phyloP scores from a whole-genome alignment of 768 basidiomycete species.

The Serendipita vermifera region DNA sequence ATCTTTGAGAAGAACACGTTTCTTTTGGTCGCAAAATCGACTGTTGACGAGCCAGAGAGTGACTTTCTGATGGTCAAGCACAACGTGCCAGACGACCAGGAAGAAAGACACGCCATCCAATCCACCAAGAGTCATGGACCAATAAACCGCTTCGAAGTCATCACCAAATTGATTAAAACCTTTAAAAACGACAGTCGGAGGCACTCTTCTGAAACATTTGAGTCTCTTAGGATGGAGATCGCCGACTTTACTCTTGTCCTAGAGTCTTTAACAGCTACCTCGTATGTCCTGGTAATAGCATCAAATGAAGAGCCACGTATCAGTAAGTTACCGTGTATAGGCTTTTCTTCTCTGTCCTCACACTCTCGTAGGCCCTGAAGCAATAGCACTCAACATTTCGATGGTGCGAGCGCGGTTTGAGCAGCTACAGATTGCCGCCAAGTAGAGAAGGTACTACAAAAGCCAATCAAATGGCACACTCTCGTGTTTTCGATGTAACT shows the following conservation, averaged over 20 bases:
- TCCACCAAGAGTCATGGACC: not conserved
- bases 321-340: not conserved
- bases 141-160: conserved; percentile 55
- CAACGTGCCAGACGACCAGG: conserved; percentile 1
- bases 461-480: too few relatives aligned
- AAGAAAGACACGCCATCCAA: too few relatives aligned
- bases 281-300: conserved; percentile 76
- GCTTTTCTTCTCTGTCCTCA: not conserved
- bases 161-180: conserved; percentile 86
- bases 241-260: conserved; percentile 78
- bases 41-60: not conserved
- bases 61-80: not conserved
- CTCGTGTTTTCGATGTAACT: too few relatives aligned
- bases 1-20: conserved; percentile 96
- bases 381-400: not conserved
- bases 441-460: too few relatives aligned
- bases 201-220: conserved; percentile 57
- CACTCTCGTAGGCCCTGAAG: not conserved
- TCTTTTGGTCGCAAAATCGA: conserved; percentile 83
- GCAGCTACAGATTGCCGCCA: not conserved
- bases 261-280: conserved; percentile 85
- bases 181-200: conserved; percentile 50
- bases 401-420: not conserved
- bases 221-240: conserved; percentile 75
- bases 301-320: not conserved